Conservation (phyloP, 2,329 filamentous ascomycete genomes). For the Exophiala viscosa region DNA sequence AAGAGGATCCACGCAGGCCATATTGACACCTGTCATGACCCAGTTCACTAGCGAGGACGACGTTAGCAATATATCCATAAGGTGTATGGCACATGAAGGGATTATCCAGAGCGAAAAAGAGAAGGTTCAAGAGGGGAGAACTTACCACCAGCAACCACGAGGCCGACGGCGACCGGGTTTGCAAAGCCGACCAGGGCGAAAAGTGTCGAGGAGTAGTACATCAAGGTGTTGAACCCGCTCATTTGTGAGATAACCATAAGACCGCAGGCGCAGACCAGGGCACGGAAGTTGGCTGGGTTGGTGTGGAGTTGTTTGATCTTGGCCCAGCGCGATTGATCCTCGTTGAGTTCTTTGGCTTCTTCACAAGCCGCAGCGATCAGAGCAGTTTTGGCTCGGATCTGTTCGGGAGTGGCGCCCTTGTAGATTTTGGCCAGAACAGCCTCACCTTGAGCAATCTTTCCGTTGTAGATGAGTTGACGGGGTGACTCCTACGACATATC, state of each 20-base stretch:
- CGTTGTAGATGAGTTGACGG: constrained; percentile 39
- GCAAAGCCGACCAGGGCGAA: constrained; percentile 74
- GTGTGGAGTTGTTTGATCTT: constrained; percentile 37
- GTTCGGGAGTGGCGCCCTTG: constrained; percentile 68
- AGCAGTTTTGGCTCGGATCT: constrained; percentile 47
- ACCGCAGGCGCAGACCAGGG: constrained; percentile 78
- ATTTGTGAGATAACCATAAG: constrained; percentile 85
- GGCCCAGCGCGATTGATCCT: constrained; percentile 20
- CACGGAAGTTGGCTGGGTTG: constrained; percentile 46
- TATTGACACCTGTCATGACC: constrained; percentile 47
- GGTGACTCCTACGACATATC: constrained; percentile 64
- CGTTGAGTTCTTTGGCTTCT: constrained; percentile 16
- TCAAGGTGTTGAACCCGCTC: constrained; percentile 84
- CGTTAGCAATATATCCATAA: not conserved
- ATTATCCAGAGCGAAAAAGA: not conserved
- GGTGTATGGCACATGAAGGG: not conserved
- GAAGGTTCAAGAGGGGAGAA: not conserved
- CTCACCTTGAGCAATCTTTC: constrained; percentile 51
- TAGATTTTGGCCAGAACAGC: constrained; percentile 61
- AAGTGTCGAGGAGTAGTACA: constrained; percentile 86
- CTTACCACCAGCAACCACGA: constrained; percentile 66
- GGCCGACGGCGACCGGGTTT: constrained; percentile 72
- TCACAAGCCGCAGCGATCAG: constrained; percentile 21
- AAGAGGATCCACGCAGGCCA: constrained; percentile 75
- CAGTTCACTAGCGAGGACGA: not conserved